Evolutionary conservation across 2,329 filamentous ascomycete species (phyloP).

Genomic region (Didymella segeticola): DNA sequence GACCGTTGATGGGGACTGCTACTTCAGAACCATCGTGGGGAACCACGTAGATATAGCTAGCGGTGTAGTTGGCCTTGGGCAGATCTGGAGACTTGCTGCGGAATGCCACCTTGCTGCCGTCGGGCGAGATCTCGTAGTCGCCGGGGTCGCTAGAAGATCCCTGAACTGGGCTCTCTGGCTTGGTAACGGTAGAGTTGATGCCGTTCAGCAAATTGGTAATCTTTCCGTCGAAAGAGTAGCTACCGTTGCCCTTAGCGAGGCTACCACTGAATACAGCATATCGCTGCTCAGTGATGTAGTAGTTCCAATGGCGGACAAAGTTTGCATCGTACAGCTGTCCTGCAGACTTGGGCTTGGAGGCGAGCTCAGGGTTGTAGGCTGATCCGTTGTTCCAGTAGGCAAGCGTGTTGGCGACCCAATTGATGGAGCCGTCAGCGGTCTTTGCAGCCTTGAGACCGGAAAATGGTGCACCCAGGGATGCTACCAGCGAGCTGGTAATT

Average conservation of each 20-base stretch:
- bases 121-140: slow-evolving; percentile 76
- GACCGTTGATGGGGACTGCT: slow-evolving; percentile 42
- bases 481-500: slow-evolving; percentile 34
- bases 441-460: slow-evolving; percentile 57
- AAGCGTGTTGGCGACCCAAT: slow-evolving; percentile 62
- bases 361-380: slow-evolving; percentile 70
- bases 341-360: slow-evolving; percentile 64
- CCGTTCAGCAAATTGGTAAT: slow-evolving; percentile 65
- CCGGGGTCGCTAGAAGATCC: slow-evolving; percentile 75
- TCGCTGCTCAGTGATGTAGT: slow-evolving; percentile 71
- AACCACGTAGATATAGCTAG: slow-evolving; percentile 80
- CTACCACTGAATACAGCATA: slow-evolving; percentile 77
- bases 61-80: slow-evolving; percentile 77
- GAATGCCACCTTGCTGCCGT: slow-evolving; percentile 71
- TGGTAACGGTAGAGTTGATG: slow-evolving; percentile 59
- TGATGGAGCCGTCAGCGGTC: slow-evolving; percentile 49
- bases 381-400: slow-evolving; percentile 70
- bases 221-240: slow-evolving; percentile 36
- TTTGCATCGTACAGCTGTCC: slow-evolving; percentile 76
- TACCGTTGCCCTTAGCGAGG: slow-evolving; percentile 52
- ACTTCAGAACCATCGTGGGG: slow-evolving; percentile 66
- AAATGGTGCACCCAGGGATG: slow-evolving; percentile 55
- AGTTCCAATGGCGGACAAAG: slow-evolving; percentile 84
- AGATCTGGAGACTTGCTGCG: slow-evolving; percentile 76
- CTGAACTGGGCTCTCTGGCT: slow-evolving; percentile 71